phyloP scores from a whole-genome alignment of 2,329 filamentous ascomycete genomes.

The Colletotrichum chlorophyti region DNA sequence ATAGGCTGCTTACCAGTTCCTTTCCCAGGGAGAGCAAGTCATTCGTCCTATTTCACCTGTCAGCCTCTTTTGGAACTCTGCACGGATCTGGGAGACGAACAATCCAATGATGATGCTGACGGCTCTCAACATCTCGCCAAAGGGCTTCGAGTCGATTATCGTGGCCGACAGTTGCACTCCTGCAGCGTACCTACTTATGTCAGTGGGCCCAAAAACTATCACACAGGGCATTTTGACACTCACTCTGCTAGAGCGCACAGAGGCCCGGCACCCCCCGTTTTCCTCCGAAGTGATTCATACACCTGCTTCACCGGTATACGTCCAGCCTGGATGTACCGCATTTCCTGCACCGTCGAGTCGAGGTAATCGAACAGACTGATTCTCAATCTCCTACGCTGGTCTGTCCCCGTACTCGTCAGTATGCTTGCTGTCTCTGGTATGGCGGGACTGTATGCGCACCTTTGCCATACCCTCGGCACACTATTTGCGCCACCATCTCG shows the following conservation, averaged over 20 bases:
- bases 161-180: neutral
- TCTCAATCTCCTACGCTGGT: constrained; percentile 10
- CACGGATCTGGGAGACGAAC: neutral
- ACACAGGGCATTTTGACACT: neutral
- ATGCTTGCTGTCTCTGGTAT: neutral
- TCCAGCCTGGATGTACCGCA: constrained; percentile 12
- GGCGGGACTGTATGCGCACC: neutral
- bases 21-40: constrained; percentile 24
- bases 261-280: constrained; percentile 21
- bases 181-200: constrained; percentile 18
- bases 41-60: constrained; percentile 15
- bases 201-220: neutral
- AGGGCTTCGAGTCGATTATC: neutral
- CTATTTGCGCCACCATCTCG: constrained; percentile 6
- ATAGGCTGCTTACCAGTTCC: constrained; percentile 16
- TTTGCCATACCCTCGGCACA: constrained; percentile 14
- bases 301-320: constrained; percentile 11
- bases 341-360: constrained; percentile 17
- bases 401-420: constrained; percentile 4
- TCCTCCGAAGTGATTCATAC: constrained; percentile 15
- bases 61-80: neutral
- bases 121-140: constrained; percentile 9
- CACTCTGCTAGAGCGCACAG: constrained; percentile 24
- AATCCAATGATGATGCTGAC: constrained; percentile 21
- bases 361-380: constrained; percentile 21